Conservation (phyloP, 78 protist genomes). For the Cavenderia fasciculata region DNA sequence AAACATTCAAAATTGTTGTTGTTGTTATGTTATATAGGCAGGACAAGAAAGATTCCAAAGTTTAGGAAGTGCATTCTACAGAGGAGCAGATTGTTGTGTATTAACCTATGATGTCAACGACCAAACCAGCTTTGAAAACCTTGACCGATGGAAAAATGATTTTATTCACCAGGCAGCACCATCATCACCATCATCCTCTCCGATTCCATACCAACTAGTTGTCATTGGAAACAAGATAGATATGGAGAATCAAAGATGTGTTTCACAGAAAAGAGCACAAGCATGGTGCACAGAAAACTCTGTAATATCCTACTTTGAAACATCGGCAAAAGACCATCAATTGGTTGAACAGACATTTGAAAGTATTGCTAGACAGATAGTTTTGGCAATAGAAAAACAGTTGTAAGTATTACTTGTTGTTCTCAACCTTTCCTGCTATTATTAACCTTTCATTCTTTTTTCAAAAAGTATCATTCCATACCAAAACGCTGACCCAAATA, state of each 20-base stretch:
- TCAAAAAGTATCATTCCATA: too few relatives aligned
- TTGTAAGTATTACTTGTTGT: too few relatives aligned
- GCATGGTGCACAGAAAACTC: constrained; percentile 88
- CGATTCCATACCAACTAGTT: constrained; percentile 80
- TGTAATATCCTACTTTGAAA: constrained; percentile 92
- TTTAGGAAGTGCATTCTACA: not conserved
- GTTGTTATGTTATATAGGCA: too few relatives aligned
- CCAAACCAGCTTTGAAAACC: constrained; percentile 79
- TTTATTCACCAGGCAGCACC: constrained; percentile 68
- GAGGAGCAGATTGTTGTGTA: constrained; percentile 82
- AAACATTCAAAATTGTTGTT: too few relatives aligned
- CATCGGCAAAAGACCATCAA: constrained; percentile 71
- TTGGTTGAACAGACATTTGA: too few relatives aligned
- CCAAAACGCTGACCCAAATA: too few relatives aligned
- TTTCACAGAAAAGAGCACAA: constrained; percentile 81
- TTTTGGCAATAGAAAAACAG: too few relatives aligned
- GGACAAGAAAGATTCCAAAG: constrained; percentile 34
- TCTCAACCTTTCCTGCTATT: too few relatives aligned
- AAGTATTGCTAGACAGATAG: too few relatives aligned
- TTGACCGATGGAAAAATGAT: constrained; percentile 89
- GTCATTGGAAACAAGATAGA: constrained; percentile 90
- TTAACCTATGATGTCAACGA: constrained; percentile 87
- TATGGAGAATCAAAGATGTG: constrained; percentile 62
- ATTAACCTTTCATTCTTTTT: too few relatives aligned
- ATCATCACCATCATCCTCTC: constrained; percentile 50